These are phyloP conservation scores for Sporothrix brunneoviolacea DNA, from an alignment of 2,329 filamentous ascomycete species.

Conservation along the genomic window DNA sequence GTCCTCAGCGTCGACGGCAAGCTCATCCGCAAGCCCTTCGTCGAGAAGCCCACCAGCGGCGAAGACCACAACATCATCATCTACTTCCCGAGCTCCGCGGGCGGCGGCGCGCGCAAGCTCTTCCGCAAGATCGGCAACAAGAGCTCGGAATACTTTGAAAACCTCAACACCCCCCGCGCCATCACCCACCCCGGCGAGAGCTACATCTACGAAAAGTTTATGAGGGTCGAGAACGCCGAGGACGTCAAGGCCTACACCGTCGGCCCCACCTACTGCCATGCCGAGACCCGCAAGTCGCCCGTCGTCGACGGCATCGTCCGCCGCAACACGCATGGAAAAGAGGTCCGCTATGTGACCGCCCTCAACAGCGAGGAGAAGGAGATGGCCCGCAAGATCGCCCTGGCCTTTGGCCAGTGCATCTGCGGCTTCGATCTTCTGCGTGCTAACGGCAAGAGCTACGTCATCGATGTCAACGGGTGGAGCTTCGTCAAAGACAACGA, in stretches of 20 bases:
- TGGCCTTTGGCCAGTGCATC: conserved; percentile 86
- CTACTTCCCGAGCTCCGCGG: conserved; percentile 82
- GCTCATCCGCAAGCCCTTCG: conserved; percentile 82
- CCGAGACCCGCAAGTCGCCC: conserved; percentile 93
- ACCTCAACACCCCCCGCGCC: conserved; percentile 67
- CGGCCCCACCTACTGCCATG: conserved; percentile 85
- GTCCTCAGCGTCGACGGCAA: conserved; percentile 80
- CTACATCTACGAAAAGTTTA: conserved; percentile 95
- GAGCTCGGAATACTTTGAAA: conserved; percentile 86
- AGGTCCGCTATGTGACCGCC: conserved; percentile 88
- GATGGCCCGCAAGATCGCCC: conserved; percentile 84
- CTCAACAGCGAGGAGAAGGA: conserved; percentile 72
- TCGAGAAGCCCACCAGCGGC: conserved; percentile 96
- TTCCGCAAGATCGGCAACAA: conserved; percentile 99
- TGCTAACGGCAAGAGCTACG: conserved; percentile 83
- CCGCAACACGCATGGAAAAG: conserved; percentile 94
- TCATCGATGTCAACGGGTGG: conserved; percentile 99
- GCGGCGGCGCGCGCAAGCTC: conserved; percentile 82
- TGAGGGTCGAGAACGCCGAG: conserved; percentile 93
- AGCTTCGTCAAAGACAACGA: conserved; percentile 99
- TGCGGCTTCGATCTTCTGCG: conserved; percentile 94
- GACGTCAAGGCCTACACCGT: conserved; percentile 99
- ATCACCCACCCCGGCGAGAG: conserved; percentile 75
- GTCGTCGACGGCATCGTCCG: conserved; percentile 95
- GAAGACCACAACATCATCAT: conserved; percentile 99